phyloP scores from a whole-genome alignment of 805 yeast species.

The Starmerella sp. region DNA sequence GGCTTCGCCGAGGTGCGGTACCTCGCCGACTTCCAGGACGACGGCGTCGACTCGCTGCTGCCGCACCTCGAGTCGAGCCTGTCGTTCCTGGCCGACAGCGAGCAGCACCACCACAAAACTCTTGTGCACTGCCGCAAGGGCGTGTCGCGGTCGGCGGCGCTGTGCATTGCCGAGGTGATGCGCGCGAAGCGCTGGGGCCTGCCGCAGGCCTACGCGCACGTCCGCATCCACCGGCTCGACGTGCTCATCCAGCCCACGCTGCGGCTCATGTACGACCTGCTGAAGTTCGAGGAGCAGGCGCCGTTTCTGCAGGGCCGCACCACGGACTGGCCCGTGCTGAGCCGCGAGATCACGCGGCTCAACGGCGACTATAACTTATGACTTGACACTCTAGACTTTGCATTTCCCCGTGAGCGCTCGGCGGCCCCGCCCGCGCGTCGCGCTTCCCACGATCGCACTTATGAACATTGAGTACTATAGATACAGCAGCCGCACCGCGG shows the following conservation, averaged over 20 bases:
- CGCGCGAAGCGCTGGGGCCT: conserved; percentile 52
- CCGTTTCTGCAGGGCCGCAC: conserved; percentile 36
- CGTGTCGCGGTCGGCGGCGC: conserved; percentile 88
- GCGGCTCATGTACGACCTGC: conserved; percentile 80
- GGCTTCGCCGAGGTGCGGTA: conserved; percentile 38
- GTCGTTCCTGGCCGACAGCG: conserved; percentile 45
- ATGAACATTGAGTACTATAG: not conserved
- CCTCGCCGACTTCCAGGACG: conserved; percentile 71
- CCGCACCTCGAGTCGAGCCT: conserved; percentile 52
- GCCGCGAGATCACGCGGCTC: conserved; percentile 69
- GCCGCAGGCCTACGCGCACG: conserved; percentile 73
- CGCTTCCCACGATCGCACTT: too few species aligned
- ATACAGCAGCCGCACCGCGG: too few species aligned
- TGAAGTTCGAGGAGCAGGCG: conserved; percentile 51
- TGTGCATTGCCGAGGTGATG: conserved; percentile 93
- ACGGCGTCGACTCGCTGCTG: conserved; percentile 73
- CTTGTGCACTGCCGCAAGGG: conserved; percentile 93
- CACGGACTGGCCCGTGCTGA: conserved; percentile 79
- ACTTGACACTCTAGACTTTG: not conserved
- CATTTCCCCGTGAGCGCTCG: not conserved
- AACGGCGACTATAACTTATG: conserved; percentile 35
- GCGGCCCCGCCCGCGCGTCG: too few species aligned
- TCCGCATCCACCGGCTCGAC: conserved; percentile 79
- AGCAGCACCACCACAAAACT: conserved; percentile 29
- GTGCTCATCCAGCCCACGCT: conserved; percentile 91